Evolutionary conservation across 2,329 filamentous ascomycete species (phyloP), one percentile per base, ranked within the genome.

Genomic region (Teratosphaeria zuluensis): DNA sequence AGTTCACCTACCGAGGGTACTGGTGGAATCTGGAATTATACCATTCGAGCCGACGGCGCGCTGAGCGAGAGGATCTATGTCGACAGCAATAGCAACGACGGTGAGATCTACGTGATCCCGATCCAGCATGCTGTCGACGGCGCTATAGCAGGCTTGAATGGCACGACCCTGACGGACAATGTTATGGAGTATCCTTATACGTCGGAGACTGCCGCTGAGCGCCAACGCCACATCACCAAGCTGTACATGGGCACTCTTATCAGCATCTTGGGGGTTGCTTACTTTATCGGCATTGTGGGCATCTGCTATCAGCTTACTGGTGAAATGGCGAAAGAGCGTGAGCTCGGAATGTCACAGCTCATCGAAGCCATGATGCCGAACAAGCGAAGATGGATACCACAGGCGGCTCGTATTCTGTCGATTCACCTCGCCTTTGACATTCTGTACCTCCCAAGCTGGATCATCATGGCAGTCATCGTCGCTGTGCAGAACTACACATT

Each of bases 351-450:
- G 82, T 89, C 89, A 4, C 89, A 91, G 62, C 78, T 96, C 31
- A 84, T 96, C 51, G 92, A 96, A 73, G 87, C 90, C 57, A 96
- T 95, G 90, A 92, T 94, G 79, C 87, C 89, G 0, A 89, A 89
- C 58, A 80, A 81, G 57, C 80, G 80, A 54, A 78, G 83, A 51
- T 95, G 90, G 89, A 80, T 90, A 67, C 85, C 88, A 9, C 89
- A 92, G 73, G 83, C 84, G 24, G 86, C 88, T 1, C 82, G 92
- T n/a, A 79, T 95, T 14, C 69, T 92, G 8, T 85, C 91, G 0
- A 86, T 91, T 61, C 90, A 95, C 69, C 71, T 94, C 30, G 84
- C 90, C 0, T 94, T 96, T 67, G 85, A 89, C 59, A 72, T 89
- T 6, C 80, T 95, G 24, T 96, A 96, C 58, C 67, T 88, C 1